Conservation (phyloP, 768 basidiomycete species). For the Xerocomellus dryophilus region DNA sequence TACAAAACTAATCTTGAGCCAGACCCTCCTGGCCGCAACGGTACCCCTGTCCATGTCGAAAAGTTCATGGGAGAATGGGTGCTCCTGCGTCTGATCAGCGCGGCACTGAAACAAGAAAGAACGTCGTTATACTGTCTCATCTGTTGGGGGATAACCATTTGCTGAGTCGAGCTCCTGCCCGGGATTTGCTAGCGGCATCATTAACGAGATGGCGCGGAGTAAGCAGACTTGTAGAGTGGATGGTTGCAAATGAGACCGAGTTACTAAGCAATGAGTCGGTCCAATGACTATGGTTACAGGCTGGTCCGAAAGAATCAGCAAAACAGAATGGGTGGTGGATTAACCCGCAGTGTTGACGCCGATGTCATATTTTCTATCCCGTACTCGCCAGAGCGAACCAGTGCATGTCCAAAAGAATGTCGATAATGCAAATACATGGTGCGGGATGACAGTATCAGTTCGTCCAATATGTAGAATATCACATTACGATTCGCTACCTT, state of each 20-base stretch:
- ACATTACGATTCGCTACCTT: conserved; percentile 30
- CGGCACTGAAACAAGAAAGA: not conserved
- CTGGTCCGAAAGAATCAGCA: not conserved
- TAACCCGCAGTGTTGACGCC: not conserved
- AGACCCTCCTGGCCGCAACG: conserved; percentile 35
- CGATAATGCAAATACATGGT: conserved; percentile 25
- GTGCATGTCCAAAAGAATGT: conserved; percentile 22
- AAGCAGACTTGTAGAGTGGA: not conserved
- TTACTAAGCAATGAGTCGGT: conserved; percentile 19
- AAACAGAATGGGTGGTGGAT: not conserved
- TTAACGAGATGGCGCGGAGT: not conserved
- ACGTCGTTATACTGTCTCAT: conserved; percentile 9
- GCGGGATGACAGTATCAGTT: conserved; percentile 21
- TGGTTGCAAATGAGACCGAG: not conserved
- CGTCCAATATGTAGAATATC: conserved; percentile 32
- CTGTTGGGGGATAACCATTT: not conserved
- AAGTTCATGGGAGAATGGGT: conserved; percentile 30
- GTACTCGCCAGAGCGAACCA: not conserved
- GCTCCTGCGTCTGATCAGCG: conserved; percentile 18
- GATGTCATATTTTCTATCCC: not conserved
- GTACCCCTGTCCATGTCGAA: conserved; percentile 30
- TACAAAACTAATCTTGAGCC: conserved; percentile 40
- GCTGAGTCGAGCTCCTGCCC: conserved; percentile 1
- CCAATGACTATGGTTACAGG: not conserved
- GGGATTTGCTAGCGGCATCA: not conserved